Evolutionary conservation across 148 eudicot species (phyloP), one percentile per base, ranked within the genome.

Genomic region (Polygonum maritimum): DNA sequence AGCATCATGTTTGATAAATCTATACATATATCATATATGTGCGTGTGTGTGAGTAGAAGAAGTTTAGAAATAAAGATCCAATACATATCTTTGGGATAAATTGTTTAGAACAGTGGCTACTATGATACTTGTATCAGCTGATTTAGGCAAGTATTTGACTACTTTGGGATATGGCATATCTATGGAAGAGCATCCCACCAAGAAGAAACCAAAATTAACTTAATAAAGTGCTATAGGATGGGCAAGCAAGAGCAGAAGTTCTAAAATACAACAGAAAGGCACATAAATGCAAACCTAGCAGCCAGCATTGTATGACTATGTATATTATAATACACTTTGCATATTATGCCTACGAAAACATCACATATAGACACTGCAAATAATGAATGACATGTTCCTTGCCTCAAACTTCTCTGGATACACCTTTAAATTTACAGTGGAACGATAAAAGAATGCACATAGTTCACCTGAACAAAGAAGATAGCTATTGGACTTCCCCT

Each of bases 401-500:
- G 26, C 22, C 60, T 54, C 60, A 3, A 54, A 1, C 9, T n/a
- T 54, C 26, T 54, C 22, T 3, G n/a, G n/a, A 54, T 5, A 19
- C 60, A n/a, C 0, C 60, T 54, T n/a, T 54, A 26, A 54, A 54
- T 54, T 54, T 54, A 54, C 60, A 6, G 58, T 54, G 45, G 8
- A 16, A 79, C 44, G 48, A 69, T 74, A 12, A 35, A 45, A 76
- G 31, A 69, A 75, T 35, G 76, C 71, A 71, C 58, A 40, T 8
- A 72, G 16, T 71, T 77, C 70, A 91, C 97, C 97, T 91, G 90
- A 73, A 91, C 83, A 82, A 85, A 91, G 86, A 89, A 91, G 33
- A 91, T 84, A 76, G 97, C 97, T 52, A 91, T 91, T 51, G 97
- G 97, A 79, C 86, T 91, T 72, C 97, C 97, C 76, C 97, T 87